These are phyloP conservation scores for Fusarium coicis DNA, from an alignment of 2,329 filamentous ascomycete genomes.

Conservation along the genomic window DNA sequence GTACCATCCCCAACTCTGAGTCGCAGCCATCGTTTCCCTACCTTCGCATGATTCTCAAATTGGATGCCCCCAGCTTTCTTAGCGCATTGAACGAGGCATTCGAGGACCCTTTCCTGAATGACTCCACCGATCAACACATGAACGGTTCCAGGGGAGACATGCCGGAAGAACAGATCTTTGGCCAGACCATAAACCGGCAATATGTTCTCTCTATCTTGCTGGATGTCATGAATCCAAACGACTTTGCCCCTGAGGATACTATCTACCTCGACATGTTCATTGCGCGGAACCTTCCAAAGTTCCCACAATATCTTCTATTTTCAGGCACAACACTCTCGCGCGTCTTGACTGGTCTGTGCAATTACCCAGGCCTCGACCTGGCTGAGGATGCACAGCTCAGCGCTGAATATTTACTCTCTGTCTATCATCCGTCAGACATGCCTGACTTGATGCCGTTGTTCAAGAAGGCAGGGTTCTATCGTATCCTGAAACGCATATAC, in stretches of 20 bases:
- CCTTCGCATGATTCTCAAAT: constrained; percentile 83
- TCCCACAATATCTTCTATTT: constrained; percentile 92
- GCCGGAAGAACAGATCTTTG: constrained; percentile 73
- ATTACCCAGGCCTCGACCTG: constrained; percentile 82
- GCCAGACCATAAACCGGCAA: constrained; percentile 84
- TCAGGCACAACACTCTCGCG: constrained; percentile 86
- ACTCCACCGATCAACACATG: constrained; percentile 69
- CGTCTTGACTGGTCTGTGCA: constrained; percentile 84
- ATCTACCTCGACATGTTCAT: constrained; percentile 99
- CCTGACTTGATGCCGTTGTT: constrained; percentile 80
- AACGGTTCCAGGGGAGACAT: constrained; percentile 65
- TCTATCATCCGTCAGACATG: constrained; percentile 90
- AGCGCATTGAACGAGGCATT: constrained; percentile 98
- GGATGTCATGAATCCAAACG: constrained; percentile 83
- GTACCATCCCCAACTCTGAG: constrained; percentile 65
- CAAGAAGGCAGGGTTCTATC: constrained; percentile 83
- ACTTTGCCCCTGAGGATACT: constrained; percentile 83
- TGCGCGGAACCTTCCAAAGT: constrained; percentile 94
- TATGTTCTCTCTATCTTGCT: constrained; percentile 91
- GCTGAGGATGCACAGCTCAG: constrained; percentile 97
- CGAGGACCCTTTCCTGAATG: constrained; percentile 92
- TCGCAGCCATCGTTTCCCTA: constrained; percentile 85
- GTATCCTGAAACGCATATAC: constrained; percentile 91
- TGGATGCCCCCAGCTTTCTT: constrained; percentile 91
- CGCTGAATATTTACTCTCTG: constrained; percentile 91